Conservation (phyloP, 129 eudicot genomes). For the Oenanthe sinensis region DNA sequence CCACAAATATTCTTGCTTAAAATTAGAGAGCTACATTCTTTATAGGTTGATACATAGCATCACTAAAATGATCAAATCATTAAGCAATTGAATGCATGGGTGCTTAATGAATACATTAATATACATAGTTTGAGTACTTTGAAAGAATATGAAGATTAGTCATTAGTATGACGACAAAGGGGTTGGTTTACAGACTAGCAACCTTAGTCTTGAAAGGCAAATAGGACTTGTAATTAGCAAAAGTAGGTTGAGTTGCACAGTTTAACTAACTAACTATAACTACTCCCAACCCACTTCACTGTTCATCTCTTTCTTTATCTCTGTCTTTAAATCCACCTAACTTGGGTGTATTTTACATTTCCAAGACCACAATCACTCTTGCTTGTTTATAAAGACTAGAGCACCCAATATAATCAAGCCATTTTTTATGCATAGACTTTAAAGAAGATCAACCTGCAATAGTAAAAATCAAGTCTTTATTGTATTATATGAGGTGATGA, state of each 20-base stretch:
- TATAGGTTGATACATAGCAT: background rate
- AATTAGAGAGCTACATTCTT: background rate
- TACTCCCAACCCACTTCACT: constrained; percentile 30
- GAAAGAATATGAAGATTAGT: background rate
- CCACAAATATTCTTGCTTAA: background rate
- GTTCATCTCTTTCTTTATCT: constrained; percentile 10
- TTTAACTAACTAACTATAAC: constrained; percentile 43
- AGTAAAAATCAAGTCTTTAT: constrained; percentile 1
- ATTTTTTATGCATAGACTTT: background rate
- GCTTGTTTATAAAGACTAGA: constrained; percentile 35
- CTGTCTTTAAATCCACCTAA: constrained; percentile 16
- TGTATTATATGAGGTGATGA: constrained; percentile 29
- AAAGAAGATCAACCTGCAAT: background rate
- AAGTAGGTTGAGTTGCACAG: constrained; percentile 66
- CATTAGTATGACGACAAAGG: background rate
- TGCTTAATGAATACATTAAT: background rate
- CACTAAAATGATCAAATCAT: background rate
- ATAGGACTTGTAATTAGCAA: constrained; percentile 11
- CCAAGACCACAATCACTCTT: constrained; percentile 31
- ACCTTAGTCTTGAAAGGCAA: constrained; percentile 3
- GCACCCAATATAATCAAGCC: constrained; percentile 12
- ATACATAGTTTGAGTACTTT: background rate
- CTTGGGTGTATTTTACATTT: constrained; percentile 19
- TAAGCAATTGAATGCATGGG: background rate
- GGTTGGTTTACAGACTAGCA: constrained; percentile 8